These are phyloP conservation scores for Xylariales sp. DNA, from an alignment of 2,329 filamentous ascomycete species.

Conservation along the genomic window DNA sequence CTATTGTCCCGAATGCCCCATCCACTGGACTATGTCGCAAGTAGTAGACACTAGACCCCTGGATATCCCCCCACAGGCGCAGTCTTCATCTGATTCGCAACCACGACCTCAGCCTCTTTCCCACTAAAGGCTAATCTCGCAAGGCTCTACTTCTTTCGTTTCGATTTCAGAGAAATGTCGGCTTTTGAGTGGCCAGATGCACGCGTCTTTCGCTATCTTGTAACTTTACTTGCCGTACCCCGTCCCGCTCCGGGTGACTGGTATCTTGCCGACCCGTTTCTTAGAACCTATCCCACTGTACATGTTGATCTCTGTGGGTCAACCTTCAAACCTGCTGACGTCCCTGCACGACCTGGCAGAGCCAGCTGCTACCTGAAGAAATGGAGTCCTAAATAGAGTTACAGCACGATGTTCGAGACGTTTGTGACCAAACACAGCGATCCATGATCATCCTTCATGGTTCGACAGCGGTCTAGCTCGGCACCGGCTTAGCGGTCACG, in stretches of 20 bases:
- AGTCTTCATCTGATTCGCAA: no score
- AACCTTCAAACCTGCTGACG: background rate
- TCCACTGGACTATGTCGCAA: background rate
- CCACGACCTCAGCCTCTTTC: constrained; percentile 3
- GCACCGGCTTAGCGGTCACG: background rate
- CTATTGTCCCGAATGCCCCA: background rate
- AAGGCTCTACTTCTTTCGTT: constrained; percentile 10
- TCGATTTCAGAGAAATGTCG: constrained; percentile 9
- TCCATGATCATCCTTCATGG: constrained; percentile 7
- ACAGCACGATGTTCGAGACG: constrained; percentile 9
- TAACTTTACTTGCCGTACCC: constrained; percentile 14
- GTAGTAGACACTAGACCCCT: background rate
- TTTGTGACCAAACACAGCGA: constrained; percentile 9
- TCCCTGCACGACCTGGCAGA: background rate
- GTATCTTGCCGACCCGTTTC: constrained; percentile 5
- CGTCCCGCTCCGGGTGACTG: constrained; percentile 14
- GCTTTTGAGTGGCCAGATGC: constrained; percentile 17
- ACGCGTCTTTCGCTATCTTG: constrained; percentile 17
- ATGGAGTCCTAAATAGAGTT: constrained; percentile 6
- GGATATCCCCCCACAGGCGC: background rate
- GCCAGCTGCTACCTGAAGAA: background rate
- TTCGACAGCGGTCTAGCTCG: background rate
- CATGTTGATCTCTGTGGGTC: background rate
- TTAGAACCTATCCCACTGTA: background rate
- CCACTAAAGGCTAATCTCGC: constrained; percentile 15